Conservation (phyloP, 1,284 basidiomycete species). For the Veloboletus limbatus region DNA sequence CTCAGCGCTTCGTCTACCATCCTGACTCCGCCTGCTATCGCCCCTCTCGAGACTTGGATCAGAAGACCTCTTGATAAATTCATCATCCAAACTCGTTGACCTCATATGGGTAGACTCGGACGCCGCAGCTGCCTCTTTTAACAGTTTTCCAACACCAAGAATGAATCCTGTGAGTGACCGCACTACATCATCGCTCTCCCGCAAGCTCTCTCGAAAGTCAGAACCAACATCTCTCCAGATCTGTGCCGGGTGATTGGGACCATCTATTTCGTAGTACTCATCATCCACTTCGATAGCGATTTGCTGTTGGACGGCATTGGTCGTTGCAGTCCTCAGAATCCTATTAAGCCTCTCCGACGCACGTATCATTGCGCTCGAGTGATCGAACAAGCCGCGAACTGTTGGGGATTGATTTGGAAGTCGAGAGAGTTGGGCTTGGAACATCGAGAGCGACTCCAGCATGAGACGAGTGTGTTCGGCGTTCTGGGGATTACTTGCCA, state of each 20-base stretch:
- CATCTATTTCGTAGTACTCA: constrained; percentile 32
- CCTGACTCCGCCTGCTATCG: constrained; percentile 43
- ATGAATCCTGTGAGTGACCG: constrained; percentile 70
- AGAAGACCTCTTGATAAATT: constrained; percentile 32
- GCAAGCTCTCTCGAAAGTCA: constrained; percentile 66
- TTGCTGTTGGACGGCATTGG: constrained; percentile 62
- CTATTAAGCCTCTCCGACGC: constrained; percentile 62
- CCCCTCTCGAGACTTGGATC: constrained; percentile 37
- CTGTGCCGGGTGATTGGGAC: constrained; percentile 43
- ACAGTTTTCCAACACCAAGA: constrained; percentile 64
- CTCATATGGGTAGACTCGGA: constrained; percentile 39
- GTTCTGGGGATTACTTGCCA: constrained; percentile 27
- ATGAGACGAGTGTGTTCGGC: constrained; percentile 66
- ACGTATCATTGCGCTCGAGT: constrained; percentile 60
- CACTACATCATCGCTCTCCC: constrained; percentile 73
- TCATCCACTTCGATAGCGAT: constrained; percentile 69
- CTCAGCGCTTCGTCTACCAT: constrained; percentile 54
- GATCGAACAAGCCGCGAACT: constrained; percentile 53
- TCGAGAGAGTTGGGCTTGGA: constrained; percentile 61
- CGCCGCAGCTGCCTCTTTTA: constrained; percentile 51
- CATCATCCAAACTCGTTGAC: constrained; percentile 50
- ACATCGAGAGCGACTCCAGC: constrained; percentile 64
- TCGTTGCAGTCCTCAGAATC: constrained; percentile 53
- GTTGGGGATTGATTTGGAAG: constrained; percentile 42
- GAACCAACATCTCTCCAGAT: constrained; percentile 66